A percentile compares a stretch with the other conserved stretches of the same genome.
These are phyloP conservation scores for Cryphonectria carpinicola DNA, from an alignment of 2,329 filamentous ascomycete species.

Conservation along the genomic window DNA sequence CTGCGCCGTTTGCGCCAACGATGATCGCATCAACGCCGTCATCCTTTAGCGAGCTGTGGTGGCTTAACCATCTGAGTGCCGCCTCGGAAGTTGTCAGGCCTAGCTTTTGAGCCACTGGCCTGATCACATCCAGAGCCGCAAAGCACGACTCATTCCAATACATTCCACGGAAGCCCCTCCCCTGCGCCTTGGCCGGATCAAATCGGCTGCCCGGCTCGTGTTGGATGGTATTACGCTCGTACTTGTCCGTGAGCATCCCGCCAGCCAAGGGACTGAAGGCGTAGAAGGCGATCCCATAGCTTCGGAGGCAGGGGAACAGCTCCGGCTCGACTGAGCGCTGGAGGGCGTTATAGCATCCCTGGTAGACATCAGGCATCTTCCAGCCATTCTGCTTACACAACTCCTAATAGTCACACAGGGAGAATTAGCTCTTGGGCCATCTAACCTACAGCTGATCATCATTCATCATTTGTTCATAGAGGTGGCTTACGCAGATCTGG, in stretches of 20 bases:
- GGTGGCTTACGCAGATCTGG: slow-evolving; percentile 40
- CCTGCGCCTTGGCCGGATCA: slow-evolving; percentile 45
- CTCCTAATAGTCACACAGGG: slow-evolving; percentile 32
- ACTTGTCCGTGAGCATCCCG: slow-evolving; percentile 49
- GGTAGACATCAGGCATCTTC: slow-evolving; percentile 49
- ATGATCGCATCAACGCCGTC: slow-evolving; percentile 49
- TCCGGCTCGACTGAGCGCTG: slow-evolving; percentile 43
- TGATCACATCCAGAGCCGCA: slow-evolving; percentile 63
- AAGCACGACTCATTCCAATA: slow-evolving; percentile 64
- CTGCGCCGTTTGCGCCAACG: slow-evolving; percentile 50
- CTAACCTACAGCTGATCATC: too few species aligned
- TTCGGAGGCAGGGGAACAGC: slow-evolving; percentile 45
- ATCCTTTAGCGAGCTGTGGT: slow-evolving; percentile 60
- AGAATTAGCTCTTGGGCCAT: too few species aligned
- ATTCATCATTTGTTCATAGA: too few species aligned
- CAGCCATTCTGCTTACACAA: slow-evolving; percentile 46
- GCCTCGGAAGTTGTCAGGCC: slow-evolving; percentile 65
- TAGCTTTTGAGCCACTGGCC: slow-evolving; percentile 63
- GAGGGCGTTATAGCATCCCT: slow-evolving; percentile 41
- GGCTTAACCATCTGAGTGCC: slow-evolving; percentile 66
- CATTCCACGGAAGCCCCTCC: slow-evolving; percentile 53
- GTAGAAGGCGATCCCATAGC: slow-evolving; percentile 48
- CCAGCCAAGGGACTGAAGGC: slow-evolving; percentile 49
- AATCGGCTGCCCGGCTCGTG: slow-evolving; percentile 42
- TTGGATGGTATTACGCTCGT: slow-evolving; percentile 34